These are phyloP conservation scores for Metarhizium album DNA, from an alignment of 2,329 filamentous ascomycete species.

Conservation along the genomic window DNA sequence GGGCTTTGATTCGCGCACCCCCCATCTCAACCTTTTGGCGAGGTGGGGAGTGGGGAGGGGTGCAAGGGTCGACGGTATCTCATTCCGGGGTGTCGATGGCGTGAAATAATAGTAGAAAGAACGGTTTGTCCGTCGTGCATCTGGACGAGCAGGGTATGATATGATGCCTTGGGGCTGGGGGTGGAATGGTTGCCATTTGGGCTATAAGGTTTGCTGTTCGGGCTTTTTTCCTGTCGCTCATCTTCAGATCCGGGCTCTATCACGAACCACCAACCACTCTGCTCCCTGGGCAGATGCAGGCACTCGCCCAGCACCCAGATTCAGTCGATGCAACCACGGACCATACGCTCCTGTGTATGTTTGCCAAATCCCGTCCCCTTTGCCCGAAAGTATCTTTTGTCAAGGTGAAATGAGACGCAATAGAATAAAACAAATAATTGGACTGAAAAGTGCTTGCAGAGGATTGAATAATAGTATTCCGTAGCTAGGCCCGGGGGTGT, in stretches of 20 bases:
- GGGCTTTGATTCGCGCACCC: background rate
- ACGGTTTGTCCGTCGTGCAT: background rate
- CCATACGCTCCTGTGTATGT: background rate
- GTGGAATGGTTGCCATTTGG: constrained; percentile 1
- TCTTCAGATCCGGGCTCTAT: no score
- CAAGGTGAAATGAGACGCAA: no score
- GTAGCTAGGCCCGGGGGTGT: background rate
- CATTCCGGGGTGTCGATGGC: constrained; percentile 3
- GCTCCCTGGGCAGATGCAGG: background rate
- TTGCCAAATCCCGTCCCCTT: background rate
- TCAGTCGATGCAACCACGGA: background rate
- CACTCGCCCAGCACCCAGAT: background rate
- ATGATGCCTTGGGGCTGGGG: background rate
- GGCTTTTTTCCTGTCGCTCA: background rate
- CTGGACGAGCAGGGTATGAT: background rate
- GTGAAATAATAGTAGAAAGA: background rate
- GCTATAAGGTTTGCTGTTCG: background rate
- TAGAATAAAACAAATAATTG: background rate
- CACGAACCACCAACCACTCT: background rate
- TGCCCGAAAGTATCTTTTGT: no score
- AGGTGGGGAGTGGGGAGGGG: background rate
- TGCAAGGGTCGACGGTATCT: constrained; percentile 1
- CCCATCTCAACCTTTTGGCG: background rate
- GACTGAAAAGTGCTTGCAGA: background rate
- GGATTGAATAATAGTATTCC: background rate